Evolutionary conservation across 169 alveolate species (phyloP).

Genomic region (Plasmodium vinckei): DNA sequence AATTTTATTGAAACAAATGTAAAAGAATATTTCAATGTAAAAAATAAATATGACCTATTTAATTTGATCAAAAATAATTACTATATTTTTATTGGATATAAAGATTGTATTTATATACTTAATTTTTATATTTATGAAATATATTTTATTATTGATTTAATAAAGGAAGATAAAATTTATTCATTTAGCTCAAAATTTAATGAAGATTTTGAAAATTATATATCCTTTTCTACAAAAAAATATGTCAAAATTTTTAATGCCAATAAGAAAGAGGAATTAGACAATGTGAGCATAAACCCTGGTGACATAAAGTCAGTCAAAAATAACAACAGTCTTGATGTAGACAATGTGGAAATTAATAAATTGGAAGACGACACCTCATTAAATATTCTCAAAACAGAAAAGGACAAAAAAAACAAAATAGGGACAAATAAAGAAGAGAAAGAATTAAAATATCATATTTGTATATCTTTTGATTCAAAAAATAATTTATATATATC

Average conservation of each 20-base stretch:
- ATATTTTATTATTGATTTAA: constrained; percentile 16
- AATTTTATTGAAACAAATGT: constrained; percentile 56
- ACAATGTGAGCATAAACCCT: neutral
- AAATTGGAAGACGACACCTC: neutral
- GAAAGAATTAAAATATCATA: constrained; percentile 22
- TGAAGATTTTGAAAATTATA: constrained; percentile 3
- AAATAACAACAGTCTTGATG: neutral
- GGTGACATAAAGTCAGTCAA: neutral
- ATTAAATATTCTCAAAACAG: neutral
- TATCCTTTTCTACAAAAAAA: constrained; percentile 45
- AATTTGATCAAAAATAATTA: constrained; percentile 19
- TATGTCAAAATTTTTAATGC: constrained; percentile 40
- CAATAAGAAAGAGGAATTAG: constrained; percentile 5
- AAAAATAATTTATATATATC: constrained; percentile 35
- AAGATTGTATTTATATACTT: constrained; percentile 29
- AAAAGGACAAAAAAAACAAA: neutral
- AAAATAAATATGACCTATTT: constrained; percentile 11
- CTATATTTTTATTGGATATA: constrained; percentile 29
- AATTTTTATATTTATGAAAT: constrained; percentile 38
- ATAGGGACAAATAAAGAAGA: neutral
- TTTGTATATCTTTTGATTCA: constrained; percentile 29
- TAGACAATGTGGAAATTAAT: neutral
- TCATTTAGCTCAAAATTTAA: constrained; percentile 24
- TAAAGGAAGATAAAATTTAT: constrained; percentile 20
- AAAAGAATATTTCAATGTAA: constrained; percentile 45